Evolutionary conservation across 805 yeast species (phyloP), one percentile per base, ranked within the genome.

Genomic region (Spathaspora arborariae): DNA sequence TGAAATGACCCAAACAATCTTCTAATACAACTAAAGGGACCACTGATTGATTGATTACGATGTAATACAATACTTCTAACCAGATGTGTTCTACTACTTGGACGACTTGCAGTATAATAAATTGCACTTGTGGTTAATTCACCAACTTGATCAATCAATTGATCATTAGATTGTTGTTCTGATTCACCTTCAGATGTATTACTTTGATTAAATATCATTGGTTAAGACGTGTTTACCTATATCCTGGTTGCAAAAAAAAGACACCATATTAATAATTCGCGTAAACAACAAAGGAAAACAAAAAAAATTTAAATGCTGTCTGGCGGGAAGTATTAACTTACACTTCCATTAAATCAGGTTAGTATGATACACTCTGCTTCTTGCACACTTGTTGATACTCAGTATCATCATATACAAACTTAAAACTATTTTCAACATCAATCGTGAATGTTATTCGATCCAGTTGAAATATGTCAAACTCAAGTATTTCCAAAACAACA

Each of bases 401-500:
- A n/a, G 18, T 26, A n/a, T 56, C 61, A 39, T 53, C 56, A 48
- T 68, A 66, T 1, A 68, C 48, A 33, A 60, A 59, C 21, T 35
- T 45, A 13, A 67, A 53, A 5, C 37, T 36, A 1, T 54, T 58
- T 21, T 67, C 68, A 20, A 54, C 22, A 16, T 21, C 19, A 39
- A 44, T 42, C 20, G 54, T 51, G 27, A 66, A 57, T 10, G 26
- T 16, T 39, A 58, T 48, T 45, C 62, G 68, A 46, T 70, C 72
- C 41, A 70, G 53, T 43, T 59, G 63, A 39, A 66, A 67, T 16
- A 69, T 50, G 1, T 58, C 60, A 20, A 71, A 56, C 13, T 62
- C 66, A 3, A 45, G 24, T 2, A 71, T 55, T 36, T 68, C 67
- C 16, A 70, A 45, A n/a, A 61, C 55, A 0, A 60, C 55, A 2